Conservation (phyloP, 257 asterid species). For the Solanum bulbocastanum region DNA sequence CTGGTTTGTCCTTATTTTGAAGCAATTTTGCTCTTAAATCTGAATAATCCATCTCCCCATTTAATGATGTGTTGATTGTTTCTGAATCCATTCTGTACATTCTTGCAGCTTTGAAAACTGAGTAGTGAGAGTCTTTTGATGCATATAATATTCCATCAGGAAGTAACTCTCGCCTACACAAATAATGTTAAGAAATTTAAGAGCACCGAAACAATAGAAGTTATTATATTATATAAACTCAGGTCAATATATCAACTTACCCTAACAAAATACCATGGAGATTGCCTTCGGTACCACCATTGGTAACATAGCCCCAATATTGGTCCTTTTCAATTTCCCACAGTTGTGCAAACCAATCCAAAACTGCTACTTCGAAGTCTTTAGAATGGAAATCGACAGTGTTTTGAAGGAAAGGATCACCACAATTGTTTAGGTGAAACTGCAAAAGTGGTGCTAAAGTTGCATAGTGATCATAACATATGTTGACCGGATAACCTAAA, state of each 20-base stretch:
- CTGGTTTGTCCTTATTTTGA: slow-evolving; percentile 7
- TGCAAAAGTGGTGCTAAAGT: neutral
- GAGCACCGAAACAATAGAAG: neutral
- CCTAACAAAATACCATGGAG: slow-evolving; percentile 15
- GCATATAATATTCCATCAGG: slow-evolving; percentile 5
- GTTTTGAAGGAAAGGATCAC: neutral
- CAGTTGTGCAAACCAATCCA: slow-evolving; percentile 6
- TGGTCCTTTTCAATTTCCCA: slow-evolving; percentile 6
- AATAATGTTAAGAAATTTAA: no score
- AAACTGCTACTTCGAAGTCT: slow-evolving; percentile 5
- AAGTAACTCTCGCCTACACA: slow-evolving; percentile 6
- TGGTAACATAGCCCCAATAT: slow-evolving; percentile 15
- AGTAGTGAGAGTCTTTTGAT: neutral
- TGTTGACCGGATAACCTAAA: neutral
- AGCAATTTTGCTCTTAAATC: neutral
- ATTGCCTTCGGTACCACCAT: slow-evolving; percentile 21
- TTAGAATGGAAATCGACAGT: slow-evolving; percentile 5
- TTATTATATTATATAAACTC: neutral
- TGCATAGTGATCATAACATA: neutral
- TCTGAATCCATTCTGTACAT: slow-evolving; percentile 8
- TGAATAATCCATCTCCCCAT: slow-evolving; percentile 3
- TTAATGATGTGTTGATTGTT: neutral
- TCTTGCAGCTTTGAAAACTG: slow-evolving; percentile 3
- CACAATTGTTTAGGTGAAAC: neutral
- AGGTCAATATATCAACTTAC: neutral